These are phyloP conservation scores for Calycina herbarum DNA, from an alignment of 2,329 filamentous ascomycete species.

Conservation along the genomic window DNA sequence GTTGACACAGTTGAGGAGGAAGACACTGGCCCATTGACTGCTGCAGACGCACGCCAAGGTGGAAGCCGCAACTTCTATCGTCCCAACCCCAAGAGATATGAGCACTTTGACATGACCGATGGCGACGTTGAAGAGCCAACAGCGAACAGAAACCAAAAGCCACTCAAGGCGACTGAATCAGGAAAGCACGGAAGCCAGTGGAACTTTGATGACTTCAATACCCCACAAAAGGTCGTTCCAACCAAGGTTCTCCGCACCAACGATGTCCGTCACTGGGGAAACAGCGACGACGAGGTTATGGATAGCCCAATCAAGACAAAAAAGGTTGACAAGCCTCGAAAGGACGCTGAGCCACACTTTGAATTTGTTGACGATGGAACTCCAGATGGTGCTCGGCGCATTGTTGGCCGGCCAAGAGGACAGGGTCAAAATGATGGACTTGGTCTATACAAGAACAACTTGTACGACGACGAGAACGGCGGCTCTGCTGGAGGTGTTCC, in stretches of 20 bases:
- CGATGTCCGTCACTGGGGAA: constrained; percentile 77
- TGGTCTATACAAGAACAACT: constrained; percentile 74
- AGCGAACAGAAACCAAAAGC: constrained; percentile 30
- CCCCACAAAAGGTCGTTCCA: constrained; percentile 70
- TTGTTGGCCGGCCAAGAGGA: constrained; percentile 50
- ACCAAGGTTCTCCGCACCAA: constrained; percentile 62
- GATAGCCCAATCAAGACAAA: constrained; percentile 60
- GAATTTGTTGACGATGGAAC: constrained; percentile 76
- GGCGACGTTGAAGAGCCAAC: constrained; percentile 49
- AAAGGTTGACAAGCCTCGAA: constrained; percentile 66
- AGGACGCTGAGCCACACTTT: constrained; percentile 80
- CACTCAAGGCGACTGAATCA: constrained; percentile 42
- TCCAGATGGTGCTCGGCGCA: constrained; percentile 51
- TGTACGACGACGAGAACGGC: constrained; percentile 60
- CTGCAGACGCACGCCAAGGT: constrained; percentile 39
- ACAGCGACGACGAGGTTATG: constrained; percentile 61
- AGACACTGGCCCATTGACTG: constrained; percentile 44
- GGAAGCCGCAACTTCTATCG: constrained; percentile 41
- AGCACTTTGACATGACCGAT: constrained; percentile 82
- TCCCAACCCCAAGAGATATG: constrained; percentile 75
- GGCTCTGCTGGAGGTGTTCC: constrained; percentile 21
- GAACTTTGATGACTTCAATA: constrained; percentile 85
- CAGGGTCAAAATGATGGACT: constrained; percentile 66
- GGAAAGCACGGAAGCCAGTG: constrained; percentile 74
- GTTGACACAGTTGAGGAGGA: constrained; percentile 55